Percentiles rank a stretch among this genome's conserved stretches.
Conservation (phyloP, 129 eudicot genomes). For the Erigeron canadensis region DNA sequence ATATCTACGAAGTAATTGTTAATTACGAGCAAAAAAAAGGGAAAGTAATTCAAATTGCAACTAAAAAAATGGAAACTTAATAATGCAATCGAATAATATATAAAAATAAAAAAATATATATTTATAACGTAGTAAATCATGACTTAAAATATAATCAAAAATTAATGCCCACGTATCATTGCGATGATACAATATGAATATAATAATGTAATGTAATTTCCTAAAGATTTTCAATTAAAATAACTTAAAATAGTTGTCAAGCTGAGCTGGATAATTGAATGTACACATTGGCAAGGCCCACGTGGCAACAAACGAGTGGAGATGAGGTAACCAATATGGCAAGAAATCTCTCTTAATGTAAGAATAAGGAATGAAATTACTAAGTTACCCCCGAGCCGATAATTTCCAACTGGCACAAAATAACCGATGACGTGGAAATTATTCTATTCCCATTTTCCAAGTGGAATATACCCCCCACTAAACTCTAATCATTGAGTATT, state of each 20-base stretch:
- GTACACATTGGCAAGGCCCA: constrained; percentile 39
- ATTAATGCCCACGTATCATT: constrained; percentile 22
- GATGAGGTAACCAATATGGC: constrained; percentile 26
- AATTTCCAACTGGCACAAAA: constrained; percentile 26
- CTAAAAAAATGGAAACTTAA: constrained; percentile 9
- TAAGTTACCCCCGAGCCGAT: constrained; percentile 6
- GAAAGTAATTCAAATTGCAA: constrained; percentile 2
- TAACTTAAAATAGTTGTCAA: constrained; percentile 23
- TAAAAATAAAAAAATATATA: no score
- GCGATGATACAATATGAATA: neutral
- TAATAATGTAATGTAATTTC: constrained; percentile 12
- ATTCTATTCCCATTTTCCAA: constrained; percentile 42
- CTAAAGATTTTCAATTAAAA: constrained; percentile 12
- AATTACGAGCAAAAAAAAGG: neutral
- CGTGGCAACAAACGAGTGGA: constrained; percentile 27
- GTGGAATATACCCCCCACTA: constrained; percentile 28
- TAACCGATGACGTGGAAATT: constrained; percentile 36
- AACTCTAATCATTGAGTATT: constrained; percentile 25
- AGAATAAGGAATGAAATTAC: neutral
- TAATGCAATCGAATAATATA: constrained; percentile 17
- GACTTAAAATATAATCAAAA: constrained; percentile 12
- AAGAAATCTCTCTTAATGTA: constrained; percentile 23
- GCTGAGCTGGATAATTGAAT: constrained; percentile 37
- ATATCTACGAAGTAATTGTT: no score
- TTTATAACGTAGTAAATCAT: constrained; percentile 8